Evolutionary conservation across 164 flowering plant species (phyloP), one percentile per base, ranked within the genome.

Genomic region (Umbilicus rupestris): DNA sequence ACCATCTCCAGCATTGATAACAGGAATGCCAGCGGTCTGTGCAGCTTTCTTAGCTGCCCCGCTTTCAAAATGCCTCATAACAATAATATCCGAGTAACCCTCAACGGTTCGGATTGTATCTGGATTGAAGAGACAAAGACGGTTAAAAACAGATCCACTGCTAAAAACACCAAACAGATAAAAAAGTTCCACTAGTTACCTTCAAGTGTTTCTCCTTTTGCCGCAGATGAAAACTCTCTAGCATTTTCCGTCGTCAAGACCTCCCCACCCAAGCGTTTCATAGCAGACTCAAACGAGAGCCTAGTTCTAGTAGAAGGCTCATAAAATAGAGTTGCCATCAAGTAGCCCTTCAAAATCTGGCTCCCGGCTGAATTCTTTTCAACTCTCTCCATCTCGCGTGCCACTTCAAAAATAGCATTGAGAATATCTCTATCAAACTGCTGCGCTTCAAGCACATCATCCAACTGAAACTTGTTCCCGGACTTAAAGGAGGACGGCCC

Each of bases 1-100:
- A 70, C 99, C 99, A 85, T 94, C 99, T 50, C 97, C 99, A 28
- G 99, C 99, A 85, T 94, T 94, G 66, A 94, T 91, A 68, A 94
- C 63, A 28, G 97, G 99, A 73, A 94, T 92, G 68, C 72, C 69
- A 29, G 99, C 97, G 6, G 92, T 88, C 7, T 78, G 75, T 5
- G 97, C 97, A 6, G 97, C 96, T 79, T 85, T 87, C 79, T 69
- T 83, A 7, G 99, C 97, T 70, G 97, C 96, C 67, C 99, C 99
- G 76, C 96, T 88, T 77, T 94, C 99, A 76, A 94, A 94, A 77
- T 94, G 99, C 68, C 99, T 79, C 96, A 94, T 88, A 22, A 94
- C 97, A 71, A 94, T 94, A 42, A 94, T 88, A 79, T 94, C 99
- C 0, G 94, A 81, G 71, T 94, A 94, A 2, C 99, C 97, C 80